Conservation (phyloP, 768 basidiomycete genomes). For the Cantharellus cinnabarinus region DNA sequence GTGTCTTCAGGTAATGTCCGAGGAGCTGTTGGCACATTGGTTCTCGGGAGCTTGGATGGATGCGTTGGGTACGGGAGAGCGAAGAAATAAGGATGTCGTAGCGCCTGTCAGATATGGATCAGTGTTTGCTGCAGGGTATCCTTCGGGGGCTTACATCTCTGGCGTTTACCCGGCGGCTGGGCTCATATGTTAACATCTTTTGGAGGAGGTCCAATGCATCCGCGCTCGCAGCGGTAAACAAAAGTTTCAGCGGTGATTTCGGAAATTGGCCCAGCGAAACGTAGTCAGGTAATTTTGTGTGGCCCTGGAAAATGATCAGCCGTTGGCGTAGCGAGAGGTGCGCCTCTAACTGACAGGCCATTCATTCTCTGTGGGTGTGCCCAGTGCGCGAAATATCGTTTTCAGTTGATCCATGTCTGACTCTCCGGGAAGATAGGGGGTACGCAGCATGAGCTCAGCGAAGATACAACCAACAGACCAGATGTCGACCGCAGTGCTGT, state of each 20-base stretch:
- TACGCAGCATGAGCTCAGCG: slow-evolving; percentile 89
- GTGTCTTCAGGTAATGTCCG: slow-evolving; percentile 52
- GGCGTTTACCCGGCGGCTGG: slow-evolving; percentile 58
- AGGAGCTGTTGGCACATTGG: slow-evolving; percentile 22
- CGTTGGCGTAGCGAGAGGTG: neutral
- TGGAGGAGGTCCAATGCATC: slow-evolving; percentile 69
- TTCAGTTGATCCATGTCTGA: slow-evolving; percentile 94
- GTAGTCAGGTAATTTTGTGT: slow-evolving; percentile 80
- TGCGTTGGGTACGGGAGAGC: slow-evolving; percentile 73
- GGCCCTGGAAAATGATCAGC: slow-evolving; percentile 33
- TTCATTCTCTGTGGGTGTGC: slow-evolving; percentile 89
- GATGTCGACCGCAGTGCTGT: slow-evolving; percentile 79
- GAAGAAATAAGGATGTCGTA: slow-evolving; percentile 74
- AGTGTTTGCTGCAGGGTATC: neutral
- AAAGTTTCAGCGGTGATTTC: slow-evolving; percentile 56
- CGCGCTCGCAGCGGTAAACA: slow-evolving; percentile 78
- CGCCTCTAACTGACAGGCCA: slow-evolving; percentile 55
- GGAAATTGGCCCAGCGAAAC: slow-evolving; percentile 72
- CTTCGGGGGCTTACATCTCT: slow-evolving; percentile 35
- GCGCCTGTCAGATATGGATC: slow-evolving; percentile 30
- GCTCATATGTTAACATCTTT: slow-evolving; percentile 70
- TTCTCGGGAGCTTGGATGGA: slow-evolving; percentile 75
- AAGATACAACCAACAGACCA: slow-evolving; percentile 99
- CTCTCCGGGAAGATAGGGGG: slow-evolving; percentile 88
- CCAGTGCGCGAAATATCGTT: slow-evolving; percentile 81